Evolutionary conservation across 2,329 filamentous ascomycete species (phyloP), one percentile per base, ranked within the genome.

Genomic region (Ascocoryne sarcoides): DNA sequence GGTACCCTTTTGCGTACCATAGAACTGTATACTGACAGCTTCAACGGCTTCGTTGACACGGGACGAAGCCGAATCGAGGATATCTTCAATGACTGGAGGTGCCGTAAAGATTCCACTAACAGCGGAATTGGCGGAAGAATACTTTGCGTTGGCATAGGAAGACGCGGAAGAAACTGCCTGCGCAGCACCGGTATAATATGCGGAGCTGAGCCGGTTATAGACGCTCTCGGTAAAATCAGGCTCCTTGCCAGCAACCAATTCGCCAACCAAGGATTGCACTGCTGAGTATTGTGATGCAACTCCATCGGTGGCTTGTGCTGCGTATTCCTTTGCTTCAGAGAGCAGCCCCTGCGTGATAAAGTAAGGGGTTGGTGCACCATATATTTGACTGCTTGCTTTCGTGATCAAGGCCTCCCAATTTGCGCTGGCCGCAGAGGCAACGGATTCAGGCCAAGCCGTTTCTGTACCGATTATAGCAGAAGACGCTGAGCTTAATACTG

Each of bases 211-310:
- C 37, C 82, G 75, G 38, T 68, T 76, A 62, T 87, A 77, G 3
- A 90, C 82, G 44, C 83, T 88, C 55, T 93, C 84, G 0, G 82
- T 88, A 54, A 87, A 93, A 10, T 79, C 77, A 0, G 84, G 80
- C 57, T 93, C 86, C 59, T 82, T 86, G 39, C 84, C 87, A 30
- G 72, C 64, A 10, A 94, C 68, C 1, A 93, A 67, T 60, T 93
- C 86, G 1, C 82, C 83, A 10, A 94, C 71, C 2, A 92, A 71
- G 10, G 73, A 75, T 57, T 80, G 78, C 4, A 93, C 72, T 18
- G 76, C 76, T 4, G 74, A 72, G 50, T 85, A 89, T 52, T 86
- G 81, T 35, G 73, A 69, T 4, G 68, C 66, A 1, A 75, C 75
- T 30, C 70, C 70, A 15, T 71, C 71, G 1, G 78, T 79, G 4